Evolutionary conservation across 1,284 basidiomycete genomes (phyloP).

Genomic region (Tilletia walkeri): DNA sequence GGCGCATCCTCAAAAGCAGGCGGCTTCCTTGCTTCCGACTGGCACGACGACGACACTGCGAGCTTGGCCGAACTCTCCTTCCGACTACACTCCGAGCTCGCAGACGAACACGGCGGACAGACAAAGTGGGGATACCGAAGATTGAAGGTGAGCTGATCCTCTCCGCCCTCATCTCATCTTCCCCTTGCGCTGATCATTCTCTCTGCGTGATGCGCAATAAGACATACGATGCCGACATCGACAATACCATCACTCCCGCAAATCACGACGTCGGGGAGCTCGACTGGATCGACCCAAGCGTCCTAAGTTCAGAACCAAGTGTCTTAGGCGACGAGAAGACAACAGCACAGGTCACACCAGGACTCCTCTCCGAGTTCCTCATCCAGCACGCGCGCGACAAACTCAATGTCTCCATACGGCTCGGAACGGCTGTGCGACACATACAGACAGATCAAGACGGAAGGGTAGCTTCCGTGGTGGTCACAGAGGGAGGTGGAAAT

Average conservation of each 20-base stretch:
- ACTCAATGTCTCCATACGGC: neutral
- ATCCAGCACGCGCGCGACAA: slow-evolving; percentile 48
- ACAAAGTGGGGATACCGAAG: slow-evolving; percentile 81
- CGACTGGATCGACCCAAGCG: slow-evolving; percentile 53
- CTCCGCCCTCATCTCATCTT: neutral
- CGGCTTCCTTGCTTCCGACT: slow-evolving; percentile 79
- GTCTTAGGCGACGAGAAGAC: slow-evolving; percentile 41
- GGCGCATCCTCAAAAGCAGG: slow-evolving; percentile 84
- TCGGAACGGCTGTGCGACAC: neutral
- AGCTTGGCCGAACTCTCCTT: slow-evolving; percentile 75
- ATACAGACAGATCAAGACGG: neutral
- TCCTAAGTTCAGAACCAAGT: neutral
- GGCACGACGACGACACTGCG: slow-evolving; percentile 60
- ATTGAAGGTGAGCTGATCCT: slow-evolving; percentile 57
- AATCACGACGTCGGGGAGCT: slow-evolving; percentile 29
- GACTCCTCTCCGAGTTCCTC: slow-evolving; percentile 74
- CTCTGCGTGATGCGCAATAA: neutral
- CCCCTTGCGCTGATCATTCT: neutral
- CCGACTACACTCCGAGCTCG: slow-evolving; percentile 73
- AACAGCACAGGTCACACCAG: slow-evolving; percentile 79
- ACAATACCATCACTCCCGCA: slow-evolving; percentile 14
- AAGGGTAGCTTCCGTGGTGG: neutral
- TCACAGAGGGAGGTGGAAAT: neutral
- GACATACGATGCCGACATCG: slow-evolving; percentile 19
- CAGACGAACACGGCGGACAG: slow-evolving; percentile 68